phyloP scores from a whole-genome alignment of 1,284 basidiomycete species.

The Papiliotrema laurentii region DNA sequence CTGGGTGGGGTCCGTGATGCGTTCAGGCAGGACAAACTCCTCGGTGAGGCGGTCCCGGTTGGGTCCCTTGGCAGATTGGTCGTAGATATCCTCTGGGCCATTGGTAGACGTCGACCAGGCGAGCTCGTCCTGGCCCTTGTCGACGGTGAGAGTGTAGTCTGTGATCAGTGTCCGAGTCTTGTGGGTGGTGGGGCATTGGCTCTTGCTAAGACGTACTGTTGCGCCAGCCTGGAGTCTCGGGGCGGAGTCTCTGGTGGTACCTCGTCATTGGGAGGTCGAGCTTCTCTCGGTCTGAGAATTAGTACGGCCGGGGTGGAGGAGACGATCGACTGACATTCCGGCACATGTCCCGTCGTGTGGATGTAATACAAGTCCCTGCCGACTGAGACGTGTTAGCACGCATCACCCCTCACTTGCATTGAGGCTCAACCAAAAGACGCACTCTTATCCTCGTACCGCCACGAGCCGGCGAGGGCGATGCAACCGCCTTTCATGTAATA shows the following conservation, averaged over 20 bases:
- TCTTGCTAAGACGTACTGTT: constrained; percentile 1
- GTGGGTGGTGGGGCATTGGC: too few relatives aligned
- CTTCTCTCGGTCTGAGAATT: neutral
- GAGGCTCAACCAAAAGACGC: neutral
- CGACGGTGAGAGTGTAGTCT: neutral
- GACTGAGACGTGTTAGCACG: neutral
- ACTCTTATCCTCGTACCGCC: constrained; percentile 5
- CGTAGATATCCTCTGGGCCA: neutral
- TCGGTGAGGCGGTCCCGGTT: neutral
- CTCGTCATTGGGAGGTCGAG: constrained; percentile 1
- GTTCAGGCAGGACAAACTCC: neutral
- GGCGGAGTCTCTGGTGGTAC: neutral
- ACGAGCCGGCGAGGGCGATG: constrained; percentile 1
- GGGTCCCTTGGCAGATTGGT: neutral
- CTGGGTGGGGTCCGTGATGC: neutral
- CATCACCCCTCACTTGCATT: neutral
- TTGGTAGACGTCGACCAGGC: constrained; percentile 1
- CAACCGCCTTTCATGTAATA: constrained; percentile 4
- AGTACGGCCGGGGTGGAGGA: too few relatives aligned
- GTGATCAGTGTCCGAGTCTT: neutral
- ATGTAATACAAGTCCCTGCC: constrained; percentile 2
- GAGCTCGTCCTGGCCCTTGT: neutral
- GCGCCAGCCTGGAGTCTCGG: constrained; percentile 1
- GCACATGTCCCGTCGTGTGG: constrained; percentile 1
- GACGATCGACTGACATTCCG: neutral